Evolutionary conservation across 331 rosid species (phyloP).

Genomic region (Cydonia oblonga): DNA sequence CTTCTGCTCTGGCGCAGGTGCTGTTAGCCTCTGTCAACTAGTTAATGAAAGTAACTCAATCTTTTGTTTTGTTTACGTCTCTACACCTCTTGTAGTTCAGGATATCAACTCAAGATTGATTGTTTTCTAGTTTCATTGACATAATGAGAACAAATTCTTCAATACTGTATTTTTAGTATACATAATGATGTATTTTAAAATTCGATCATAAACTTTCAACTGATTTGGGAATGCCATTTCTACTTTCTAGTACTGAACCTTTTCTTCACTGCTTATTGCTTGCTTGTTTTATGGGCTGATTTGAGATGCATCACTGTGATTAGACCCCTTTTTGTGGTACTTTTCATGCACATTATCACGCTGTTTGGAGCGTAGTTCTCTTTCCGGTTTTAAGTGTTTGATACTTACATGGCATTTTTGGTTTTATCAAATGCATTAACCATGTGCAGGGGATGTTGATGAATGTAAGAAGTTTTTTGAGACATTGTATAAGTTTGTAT

Average conservation of each 20-base stretch:
- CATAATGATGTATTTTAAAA: neutral
- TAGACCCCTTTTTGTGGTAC: neutral
- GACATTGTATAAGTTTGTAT: constrained; percentile 66
- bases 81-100: neutral
- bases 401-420: neutral
- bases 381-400: neutral
- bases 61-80: neutral
- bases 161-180: neutral
- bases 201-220: neutral
- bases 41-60: constrained; percentile 50
- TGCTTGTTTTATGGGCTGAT: neutral
- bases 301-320: neutral
- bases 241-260: neutral
- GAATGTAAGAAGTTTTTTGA: constrained; percentile 63
- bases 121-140: neutral
- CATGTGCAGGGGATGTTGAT: constrained; percentile 54
- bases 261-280: neutral
- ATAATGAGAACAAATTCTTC: neutral
- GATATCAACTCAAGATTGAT: neutral
- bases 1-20: constrained; percentile 84
- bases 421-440: constrained; percentile 4
- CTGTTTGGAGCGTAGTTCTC: neutral
- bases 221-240: neutral
- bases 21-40: constrained; percentile 50
- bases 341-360: neutral